Base-by-base conservation (phyloP, 1,284 basidiomycete species). In the Stygiomarasmius scandens region DNA sequence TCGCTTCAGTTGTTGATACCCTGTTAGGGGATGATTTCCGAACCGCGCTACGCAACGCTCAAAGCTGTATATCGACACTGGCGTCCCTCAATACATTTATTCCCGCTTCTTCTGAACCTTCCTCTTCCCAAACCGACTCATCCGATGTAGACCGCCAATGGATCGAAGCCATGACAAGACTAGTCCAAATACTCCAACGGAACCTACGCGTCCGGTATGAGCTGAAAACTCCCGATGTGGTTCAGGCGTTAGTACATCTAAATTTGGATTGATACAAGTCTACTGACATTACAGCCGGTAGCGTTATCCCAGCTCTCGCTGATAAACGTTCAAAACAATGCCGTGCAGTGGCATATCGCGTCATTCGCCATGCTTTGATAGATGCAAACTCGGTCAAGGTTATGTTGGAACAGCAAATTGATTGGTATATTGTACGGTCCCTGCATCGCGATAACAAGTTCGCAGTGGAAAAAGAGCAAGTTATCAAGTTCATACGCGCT, bases 351-450 rank as follows among this genome's bases (percentile, higher is more conserved):
- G 91, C 89, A 0, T 98, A 97, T 70, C 83, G 95, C n/a, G 77
- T 96, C 0, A 79, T 98, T 9, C 85, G 96, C 24, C 89, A 96
- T 67, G 76, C 86, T 1, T 71, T 98, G 3, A 85, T 93, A 2
- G 90, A 93, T 68, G 71, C 75, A 1, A 82, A 85, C 47, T 88
- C 86, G 10, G 85, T 88, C 25, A 83, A 81, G 59, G 76, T 74
- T 46, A 69, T 92, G 9, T 78, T 75, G 23, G 76, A 78, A 54
- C 81, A 89, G 50, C 75, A 89, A 8, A 71, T 98, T 44, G 94
- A 98, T 66, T 95, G 92, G 85, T 95, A 93, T 67, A 85, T 98
- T 52, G 84, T 96, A 60, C 88, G 89, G 92, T 88, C 95, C 0
- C 79, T 98, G 25, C 84, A 90, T 1, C 86, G 95, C 16, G 96